Base-by-base conservation (phyloP, 1,139 yeast genomes). In the Geotrichum carabidarum region DNA sequence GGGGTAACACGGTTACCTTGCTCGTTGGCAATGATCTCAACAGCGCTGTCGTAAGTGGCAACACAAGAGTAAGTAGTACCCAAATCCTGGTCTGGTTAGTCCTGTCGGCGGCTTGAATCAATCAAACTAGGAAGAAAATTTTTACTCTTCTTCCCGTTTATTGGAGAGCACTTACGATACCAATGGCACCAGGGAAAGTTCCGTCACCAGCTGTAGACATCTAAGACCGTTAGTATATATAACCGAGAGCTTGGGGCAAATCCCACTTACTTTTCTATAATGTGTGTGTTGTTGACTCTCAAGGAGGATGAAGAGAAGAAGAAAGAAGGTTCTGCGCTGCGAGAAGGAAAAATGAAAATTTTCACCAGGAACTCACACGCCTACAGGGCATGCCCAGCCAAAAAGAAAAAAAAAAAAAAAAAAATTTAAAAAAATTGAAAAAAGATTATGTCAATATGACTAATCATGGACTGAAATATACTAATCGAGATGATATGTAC, bases 131-230 rank as follows among this genome's bases (percentile, higher is more conserved):
- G 45, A n/a, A 8, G 15, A 42, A 42, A 42, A 42, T 17, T 17
- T 18, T 42, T 42, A 8, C 8, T 22, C 27, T 22, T 22, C 27
- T 22, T 22, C 27, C 27, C 27, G 27, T 22, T 22, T 22, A 3
- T 22, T 5, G 27, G 27, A 22, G 27, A 18, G 32, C 30, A 42
- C 45, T 42, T 42, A 42, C 86, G 84, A 86, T 86, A 82, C 99
- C 98, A 81, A 91, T 90, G 80, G 98, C 98, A 84, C 96, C 96
- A 84, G 91, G 95, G 87, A 87, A 91, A 81, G 91, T 95, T 86
- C 96, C 96, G 84, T 91, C 97, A 53, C 58, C 58, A 53, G 57
- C 56, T 47, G 58, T 51, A 56, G 58, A 56, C 58, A 56, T 55
- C 43, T 46, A 35, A 37, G 43, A 37, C 40, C 30, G 51, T 18